phyloP scores from a whole-genome alignment of 768 basidiomycete genomes.

The Amanita molliuscula region DNA sequence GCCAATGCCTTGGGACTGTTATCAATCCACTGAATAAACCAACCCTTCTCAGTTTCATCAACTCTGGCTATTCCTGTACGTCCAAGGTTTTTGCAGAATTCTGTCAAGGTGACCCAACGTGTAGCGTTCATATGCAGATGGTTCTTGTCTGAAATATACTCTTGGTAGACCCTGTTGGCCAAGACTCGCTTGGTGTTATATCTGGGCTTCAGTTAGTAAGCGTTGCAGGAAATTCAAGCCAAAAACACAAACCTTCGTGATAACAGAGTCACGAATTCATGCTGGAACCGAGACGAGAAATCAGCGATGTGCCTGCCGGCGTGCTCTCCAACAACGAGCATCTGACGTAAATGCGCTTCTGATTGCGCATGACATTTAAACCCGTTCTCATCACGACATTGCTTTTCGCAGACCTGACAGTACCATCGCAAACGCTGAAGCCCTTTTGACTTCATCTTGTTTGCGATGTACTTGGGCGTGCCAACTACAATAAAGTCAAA shows the following conservation, averaged over 20 bases:
- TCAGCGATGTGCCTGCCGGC: conserved; percentile 87
- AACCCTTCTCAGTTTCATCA: conserved; percentile 98
- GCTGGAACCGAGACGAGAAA: conserved; percentile 83
- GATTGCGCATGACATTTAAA: conserved; percentile 93
- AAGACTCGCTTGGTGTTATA: conserved; percentile 93
- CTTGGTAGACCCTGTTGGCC: conserved; percentile 95
- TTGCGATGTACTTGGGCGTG: conserved; percentile 83
- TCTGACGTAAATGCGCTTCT: conserved; percentile 88
- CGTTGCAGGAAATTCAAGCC: not conserved
- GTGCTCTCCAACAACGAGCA: conserved; percentile 94
- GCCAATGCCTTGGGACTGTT: conserved; percentile 90
- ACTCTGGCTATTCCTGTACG: conserved; percentile 80
- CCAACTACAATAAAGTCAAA: conserved; percentile 40
- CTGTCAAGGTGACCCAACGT: conserved; percentile 95
- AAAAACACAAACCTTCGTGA: conserved; percentile 60
- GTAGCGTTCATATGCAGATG: conserved; percentile 99
- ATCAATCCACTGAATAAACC: conserved; percentile 97
- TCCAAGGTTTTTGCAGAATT: conserved; percentile 87
- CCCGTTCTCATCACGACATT: conserved; percentile 97
- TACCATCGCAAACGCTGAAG: conserved; percentile 95
- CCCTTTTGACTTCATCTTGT: conserved; percentile 97
- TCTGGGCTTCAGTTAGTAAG: conserved; percentile 22
- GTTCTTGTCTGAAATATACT: conserved; percentile 88
- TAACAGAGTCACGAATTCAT: conserved; percentile 84
- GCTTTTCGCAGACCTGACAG: conserved; percentile 98